Conservation (phyloP, 306 rosid genomes). For the Cicer bijugum region DNA sequence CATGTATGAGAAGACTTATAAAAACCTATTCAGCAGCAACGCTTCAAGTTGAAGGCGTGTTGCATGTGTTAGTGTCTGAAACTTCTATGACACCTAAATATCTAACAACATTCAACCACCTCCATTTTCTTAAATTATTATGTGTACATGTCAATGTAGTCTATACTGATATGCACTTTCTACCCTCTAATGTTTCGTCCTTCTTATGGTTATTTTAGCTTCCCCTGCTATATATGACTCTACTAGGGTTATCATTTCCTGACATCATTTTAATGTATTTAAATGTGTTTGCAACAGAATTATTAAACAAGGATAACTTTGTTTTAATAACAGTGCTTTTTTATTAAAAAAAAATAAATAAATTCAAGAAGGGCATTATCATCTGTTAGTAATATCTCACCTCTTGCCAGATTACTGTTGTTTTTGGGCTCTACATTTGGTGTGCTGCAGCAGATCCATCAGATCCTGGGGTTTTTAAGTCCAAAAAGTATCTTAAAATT, state of each 20-base stretch:
- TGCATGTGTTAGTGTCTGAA: no score
- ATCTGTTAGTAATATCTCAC: conserved; percentile 40
- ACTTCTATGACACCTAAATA: no score
- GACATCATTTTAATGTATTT: not conserved
- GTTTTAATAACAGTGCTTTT: not conserved
- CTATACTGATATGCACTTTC: conserved; percentile 9
- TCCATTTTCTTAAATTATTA: no score
- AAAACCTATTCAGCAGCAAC: no score
- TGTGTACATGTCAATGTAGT: not conserved
- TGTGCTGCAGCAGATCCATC: conserved; percentile 97
- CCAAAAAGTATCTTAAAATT: conserved; percentile 76
- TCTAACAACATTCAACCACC: no score
- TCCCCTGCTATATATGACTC: not conserved
- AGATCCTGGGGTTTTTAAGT: conserved; percentile 88
- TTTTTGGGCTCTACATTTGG: conserved; percentile 88
- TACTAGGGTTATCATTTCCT: not conserved
- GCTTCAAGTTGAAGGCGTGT: no score
- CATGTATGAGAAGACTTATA: not conserved
- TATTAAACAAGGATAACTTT: not conserved
- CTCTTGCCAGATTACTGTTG: conserved; percentile 75
- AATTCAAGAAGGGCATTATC: conserved; percentile 16
- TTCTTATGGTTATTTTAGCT: conserved; percentile 15
- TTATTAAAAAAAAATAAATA: not conserved
- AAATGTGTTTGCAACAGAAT: not conserved
- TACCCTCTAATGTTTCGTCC: not conserved